Base-by-base conservation (phyloP, 352 stramenopile genomes). In the Globisporangium abappressorium region DNA sequence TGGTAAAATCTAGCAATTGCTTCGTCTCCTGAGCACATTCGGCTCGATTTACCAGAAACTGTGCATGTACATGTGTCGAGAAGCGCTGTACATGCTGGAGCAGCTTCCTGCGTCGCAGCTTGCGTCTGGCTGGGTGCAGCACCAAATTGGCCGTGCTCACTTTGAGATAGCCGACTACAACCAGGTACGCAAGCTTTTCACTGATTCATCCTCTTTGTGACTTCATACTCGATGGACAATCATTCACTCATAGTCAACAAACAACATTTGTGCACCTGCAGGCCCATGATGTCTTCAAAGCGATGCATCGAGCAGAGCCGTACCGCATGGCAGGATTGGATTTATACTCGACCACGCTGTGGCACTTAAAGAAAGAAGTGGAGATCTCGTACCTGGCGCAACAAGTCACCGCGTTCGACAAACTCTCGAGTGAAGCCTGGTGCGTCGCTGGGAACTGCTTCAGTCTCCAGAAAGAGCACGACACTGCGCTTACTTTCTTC, bases 361-460 rank as follows among this genome's bases (percentile, higher is more conserved):
- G 97, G 95, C 97, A 99, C 74, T 71, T 99, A 24, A 99, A 99
- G 78, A 96, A 98, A 62, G 96, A 99, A 76, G 96, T 99, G 20
- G 96, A 99, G 69, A 74, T 99, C 24, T 98, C 92, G n/a, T 97
- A 98, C 73, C 70, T 99, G 63, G 96, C 97, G 3, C 96, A 99
- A 69, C 83, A 97, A 71, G 90, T 89, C 38, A 95, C 87, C 3
- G 93, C 98, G 36, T 97, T 98, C 49, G 96, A 99, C 82, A 92
- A 94, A 47, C 75, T 96, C 57, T 94, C 90, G 22, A 90, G 95
- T 5, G 93, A 99, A 69, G 91, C 95, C 8, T 99, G 97, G 96
- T 99, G 96, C 74, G 93, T 97, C 43, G 93, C 98, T 26, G 97
- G 97, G 22, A 99, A 99, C 71, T 99, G 96, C 75, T 99, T 99